Percentiles rank a stretch among this genome's conserved stretches.
These are phyloP conservation scores for Miamiensis avidus DNA, from an alignment of 169 alveolate species.

Conservation along the genomic window DNA sequence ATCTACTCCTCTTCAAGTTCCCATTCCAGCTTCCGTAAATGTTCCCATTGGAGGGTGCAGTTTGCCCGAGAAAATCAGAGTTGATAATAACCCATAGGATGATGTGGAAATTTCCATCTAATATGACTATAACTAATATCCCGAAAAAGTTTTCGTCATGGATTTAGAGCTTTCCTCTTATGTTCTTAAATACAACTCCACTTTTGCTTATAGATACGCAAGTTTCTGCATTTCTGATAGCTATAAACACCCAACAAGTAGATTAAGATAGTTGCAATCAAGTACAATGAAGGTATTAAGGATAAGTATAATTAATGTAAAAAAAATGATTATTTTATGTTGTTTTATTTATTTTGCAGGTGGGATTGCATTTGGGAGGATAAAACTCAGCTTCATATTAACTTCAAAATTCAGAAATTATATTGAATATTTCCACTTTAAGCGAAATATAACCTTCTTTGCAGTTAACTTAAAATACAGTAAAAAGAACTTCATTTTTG, in stretches of 20 bases:
- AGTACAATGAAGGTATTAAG: neutral
- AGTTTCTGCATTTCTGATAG: neutral
- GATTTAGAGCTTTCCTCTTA: conserved; percentile 11
- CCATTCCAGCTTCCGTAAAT: neutral
- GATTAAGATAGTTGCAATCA: neutral
- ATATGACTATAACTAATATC: conserved; percentile 4
- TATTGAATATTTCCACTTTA: neutral
- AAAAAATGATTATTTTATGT: no score
- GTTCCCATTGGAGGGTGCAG: conserved; percentile 20
- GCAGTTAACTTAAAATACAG: neutral
- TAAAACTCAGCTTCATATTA: neutral
- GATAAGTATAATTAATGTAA: no score
- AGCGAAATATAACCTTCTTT: neutral
- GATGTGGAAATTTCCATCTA: conserved; percentile 8
- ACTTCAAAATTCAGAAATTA: neutral
- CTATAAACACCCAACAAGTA: neutral
- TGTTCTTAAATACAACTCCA: neutral
- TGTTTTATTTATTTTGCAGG: no score
- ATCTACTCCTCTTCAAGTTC: neutral
- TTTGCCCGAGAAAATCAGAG: neutral
- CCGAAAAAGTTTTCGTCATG: neutral
- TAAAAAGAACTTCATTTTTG: neutral
- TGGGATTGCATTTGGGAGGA: neutral
- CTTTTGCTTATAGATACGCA: conserved; percentile 1
- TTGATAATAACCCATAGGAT: neutral